phyloP scores from a whole-genome alignment of 2,329 filamentous ascomycete genomes.

The Talaromyces albobiverticillius region DNA sequence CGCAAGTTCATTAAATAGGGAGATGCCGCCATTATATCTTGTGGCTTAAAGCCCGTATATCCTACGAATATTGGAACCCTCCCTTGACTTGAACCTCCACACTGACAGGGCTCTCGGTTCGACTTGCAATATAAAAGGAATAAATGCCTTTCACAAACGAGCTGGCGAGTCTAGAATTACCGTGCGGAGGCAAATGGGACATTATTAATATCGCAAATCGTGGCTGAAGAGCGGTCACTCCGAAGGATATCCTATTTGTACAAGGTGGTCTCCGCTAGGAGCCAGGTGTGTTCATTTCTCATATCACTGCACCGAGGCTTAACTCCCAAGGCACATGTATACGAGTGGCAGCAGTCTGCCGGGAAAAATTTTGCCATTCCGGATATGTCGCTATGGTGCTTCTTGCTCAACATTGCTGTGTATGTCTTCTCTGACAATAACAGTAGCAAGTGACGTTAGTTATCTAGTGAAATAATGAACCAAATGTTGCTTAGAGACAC shows the following conservation, averaged over 20 bases:
- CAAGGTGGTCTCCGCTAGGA: neutral
- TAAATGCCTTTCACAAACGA: neutral
- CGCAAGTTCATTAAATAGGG: neutral
- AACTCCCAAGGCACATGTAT: no score
- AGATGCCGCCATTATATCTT: neutral
- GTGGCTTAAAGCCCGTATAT: neutral
- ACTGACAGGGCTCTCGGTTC: no score
- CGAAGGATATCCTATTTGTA: neutral
- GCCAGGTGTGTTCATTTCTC: neutral
- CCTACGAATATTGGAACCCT: neutral
- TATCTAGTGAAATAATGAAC: neutral
- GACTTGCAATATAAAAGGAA: neutral
- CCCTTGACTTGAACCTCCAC: neutral
- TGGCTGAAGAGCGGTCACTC: neutral
- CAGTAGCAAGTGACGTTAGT: neutral
- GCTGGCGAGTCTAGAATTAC: neutral
- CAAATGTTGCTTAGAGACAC: neutral
- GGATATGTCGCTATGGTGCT: neutral
- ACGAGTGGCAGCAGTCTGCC: no score
- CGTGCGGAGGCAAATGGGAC: neutral
- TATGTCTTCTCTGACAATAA: neutral
- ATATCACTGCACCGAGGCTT: neutral
- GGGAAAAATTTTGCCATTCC: no score
- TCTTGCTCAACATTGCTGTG: neutral
- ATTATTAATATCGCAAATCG: neutral